Conservation (phyloP, 352 stramenopile species). For the Globisporangium middletonii region DNA sequence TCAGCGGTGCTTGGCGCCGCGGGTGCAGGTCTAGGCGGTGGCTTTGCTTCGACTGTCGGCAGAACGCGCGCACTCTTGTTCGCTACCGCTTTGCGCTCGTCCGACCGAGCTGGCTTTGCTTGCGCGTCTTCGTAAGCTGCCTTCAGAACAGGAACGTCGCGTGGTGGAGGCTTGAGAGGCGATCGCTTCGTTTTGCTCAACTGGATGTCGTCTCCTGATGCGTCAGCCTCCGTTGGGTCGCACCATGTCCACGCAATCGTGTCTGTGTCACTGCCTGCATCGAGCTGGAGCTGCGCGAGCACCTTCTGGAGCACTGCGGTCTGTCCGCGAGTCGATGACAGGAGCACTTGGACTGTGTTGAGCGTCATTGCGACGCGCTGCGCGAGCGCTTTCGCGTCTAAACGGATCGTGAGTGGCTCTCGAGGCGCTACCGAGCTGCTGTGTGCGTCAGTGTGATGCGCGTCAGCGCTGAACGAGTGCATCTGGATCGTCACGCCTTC, state of each 20-base stretch:
- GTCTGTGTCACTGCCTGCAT: neutral
- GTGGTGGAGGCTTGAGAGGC: neutral
- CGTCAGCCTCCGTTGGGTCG: neutral
- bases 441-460: neutral
- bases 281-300: slow-evolving; percentile 9
- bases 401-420: neutral
- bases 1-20: no score
- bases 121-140: neutral
- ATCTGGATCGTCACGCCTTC: neutral
- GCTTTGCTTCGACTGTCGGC: no score
- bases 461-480: slow-evolving; percentile 2
- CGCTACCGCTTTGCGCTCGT: no score
- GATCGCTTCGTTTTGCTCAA: neutral
- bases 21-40: no score
- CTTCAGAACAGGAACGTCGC: neutral
- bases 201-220: neutral
- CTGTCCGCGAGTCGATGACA: slow-evolving; percentile 15
- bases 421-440: neutral
- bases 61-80: no score
- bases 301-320: slow-evolving; percentile 17
- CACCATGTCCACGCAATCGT: slow-evolving; percentile 2
- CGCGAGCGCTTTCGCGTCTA: neutral
- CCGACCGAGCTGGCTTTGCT: no score
- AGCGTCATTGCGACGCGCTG: slow-evolving; percentile 13
- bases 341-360: slow-evolving; percentile 15